Evolutionary conservation across 176 grass and related monocot genomes (phyloP), one percentile per base, ranked within the genome.

Genomic region (Avena atlantica): DNA sequence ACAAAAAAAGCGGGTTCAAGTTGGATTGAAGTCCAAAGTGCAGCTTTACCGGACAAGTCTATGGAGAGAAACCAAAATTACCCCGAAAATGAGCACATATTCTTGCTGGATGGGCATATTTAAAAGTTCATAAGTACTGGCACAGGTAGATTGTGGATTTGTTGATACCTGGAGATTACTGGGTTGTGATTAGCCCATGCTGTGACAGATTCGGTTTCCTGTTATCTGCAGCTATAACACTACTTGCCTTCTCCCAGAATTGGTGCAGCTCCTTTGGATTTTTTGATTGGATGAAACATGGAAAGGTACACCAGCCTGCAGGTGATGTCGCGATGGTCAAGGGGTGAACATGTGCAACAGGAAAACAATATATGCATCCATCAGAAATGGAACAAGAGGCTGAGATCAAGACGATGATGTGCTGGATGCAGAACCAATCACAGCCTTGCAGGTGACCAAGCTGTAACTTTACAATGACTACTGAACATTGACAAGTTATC

Each of bases 21-120:
- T 88, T 95, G 91, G 96, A 84, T 98, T 62, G 77, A 88, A 88
- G 71, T 92, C 47, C 85, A 89, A 69, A 74, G 42, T 80, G 40
- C 82, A 64, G 74, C 83, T 37, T 89, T 66, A 49, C 65, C 37
- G 24, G 72, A 92, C 44, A 87, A 69, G 9, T 86, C 83, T 61
- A 69, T 80, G 45, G 81, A 84, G 29, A 78, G 36, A 44, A 84
- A 74, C 49, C 74, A 83, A 89, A 87, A 58, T 42, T 80, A n/a
- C n/a, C 68, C 81, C 0, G 47, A 91, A 79, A 85, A 87, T 87
- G 88, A 52, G 16, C 76, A 85, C 16, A 42, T 87, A 58, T 66
- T 76, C 23, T 81, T 92, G 84, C 73, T 91, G 51, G 64, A 79
- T 45, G 86, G 34, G 0, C n/a, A 76, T 85, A 62, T 78, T 65